Evolutionary conservation across 352 stramenopile species (phyloP).

Genomic region (Globisporangium mamillatum): DNA sequence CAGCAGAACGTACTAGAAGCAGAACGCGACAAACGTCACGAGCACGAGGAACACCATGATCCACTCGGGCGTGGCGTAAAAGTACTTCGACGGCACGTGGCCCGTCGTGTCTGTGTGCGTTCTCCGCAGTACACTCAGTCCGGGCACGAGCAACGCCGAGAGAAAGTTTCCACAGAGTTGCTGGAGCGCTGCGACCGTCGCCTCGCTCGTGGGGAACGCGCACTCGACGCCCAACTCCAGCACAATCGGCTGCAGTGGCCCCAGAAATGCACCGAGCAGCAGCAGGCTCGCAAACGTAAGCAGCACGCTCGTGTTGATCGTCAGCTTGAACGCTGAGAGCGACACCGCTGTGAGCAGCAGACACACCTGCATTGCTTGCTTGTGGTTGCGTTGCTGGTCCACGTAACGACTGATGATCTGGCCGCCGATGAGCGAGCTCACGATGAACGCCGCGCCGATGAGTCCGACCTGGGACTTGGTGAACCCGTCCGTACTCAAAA

Average conservation of each 20-base stretch:
- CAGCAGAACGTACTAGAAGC: conserved; percentile 12
- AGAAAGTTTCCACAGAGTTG: conserved; percentile 80
- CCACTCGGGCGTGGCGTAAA: conserved; percentile 54
- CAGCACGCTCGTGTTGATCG: conserved; percentile 32
- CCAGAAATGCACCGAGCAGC: conserved; percentile 47
- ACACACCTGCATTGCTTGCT: conserved; percentile 52
- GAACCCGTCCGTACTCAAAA: conserved; percentile 58
- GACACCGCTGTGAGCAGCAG: conserved; percentile 42
- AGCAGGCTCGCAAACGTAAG: conserved; percentile 47
- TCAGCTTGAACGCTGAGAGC: conserved; percentile 46
- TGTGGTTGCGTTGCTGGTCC: conserved; percentile 57
- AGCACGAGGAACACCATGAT: conserved; percentile 43
- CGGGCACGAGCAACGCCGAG: conserved; percentile 54
- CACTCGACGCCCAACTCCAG: conserved; percentile 74
- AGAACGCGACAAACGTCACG: conserved; percentile 46
- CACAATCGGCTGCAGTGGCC: conserved; percentile 65
- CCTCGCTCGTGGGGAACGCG: conserved; percentile 69
- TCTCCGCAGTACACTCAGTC: conserved; percentile 40
- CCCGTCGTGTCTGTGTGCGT: conserved; percentile 30
- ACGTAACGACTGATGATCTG: conserved; percentile 72
- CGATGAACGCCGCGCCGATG: conserved; percentile 68
- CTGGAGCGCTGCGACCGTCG: conserved; percentile 69
- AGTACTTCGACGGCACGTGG: conserved; percentile 31
- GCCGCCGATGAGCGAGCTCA: conserved; percentile 61
- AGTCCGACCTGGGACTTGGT: conserved; percentile 60